Base-by-base conservation (phyloP, 345 rosid genomes). In the Citrus medica region DNA sequence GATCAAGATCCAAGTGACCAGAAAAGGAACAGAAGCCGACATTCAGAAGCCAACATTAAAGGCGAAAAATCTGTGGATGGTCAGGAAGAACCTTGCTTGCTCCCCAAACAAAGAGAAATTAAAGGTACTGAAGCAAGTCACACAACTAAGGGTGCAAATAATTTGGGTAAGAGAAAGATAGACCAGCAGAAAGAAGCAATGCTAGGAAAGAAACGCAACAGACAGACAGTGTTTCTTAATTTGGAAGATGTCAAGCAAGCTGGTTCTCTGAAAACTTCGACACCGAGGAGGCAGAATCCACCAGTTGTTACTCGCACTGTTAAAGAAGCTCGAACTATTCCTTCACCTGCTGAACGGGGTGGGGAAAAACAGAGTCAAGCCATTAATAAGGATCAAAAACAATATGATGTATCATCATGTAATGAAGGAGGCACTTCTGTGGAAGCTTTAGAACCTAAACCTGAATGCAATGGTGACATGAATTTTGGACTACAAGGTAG, bases 211-310 rank as follows among this genome's bases (percentile, higher is more conserved):
- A 96, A 90, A 82, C 98, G 99, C 53, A 89, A 82, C 84, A 85
- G 99, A 71, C 97, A 97, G 90, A 97, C 97, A 48, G 76, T 92
- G 93, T 89, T 97, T 85, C 91, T 97, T 62, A 90, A 93, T 76
- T 73, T 93, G 78, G 99, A 97, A 85, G 99, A 93, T 82, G 98
- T 91, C 84, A 97, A 92, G 88, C 98, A 94, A 89, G 97, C 91
- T 74, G 90, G 94, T 35, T 75, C 93, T 7, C 80, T 87, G 71
- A 97, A 93, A 84, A 84, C 89, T 22, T 85, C 92, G 17, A 94
- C 95, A 28, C 98, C 98, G 69, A 90, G 92, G 82, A 89, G 94
- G 83, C 98, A 82, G 81, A 90, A 83, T 56, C 83, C 85, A 24
- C 91, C 95, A 30, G 59, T 88, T 71, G 76, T 85, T 65, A 84